Conservation (phyloP, 2,329 filamentous ascomycete species). For the Paracamarosporium sp. region DNA sequence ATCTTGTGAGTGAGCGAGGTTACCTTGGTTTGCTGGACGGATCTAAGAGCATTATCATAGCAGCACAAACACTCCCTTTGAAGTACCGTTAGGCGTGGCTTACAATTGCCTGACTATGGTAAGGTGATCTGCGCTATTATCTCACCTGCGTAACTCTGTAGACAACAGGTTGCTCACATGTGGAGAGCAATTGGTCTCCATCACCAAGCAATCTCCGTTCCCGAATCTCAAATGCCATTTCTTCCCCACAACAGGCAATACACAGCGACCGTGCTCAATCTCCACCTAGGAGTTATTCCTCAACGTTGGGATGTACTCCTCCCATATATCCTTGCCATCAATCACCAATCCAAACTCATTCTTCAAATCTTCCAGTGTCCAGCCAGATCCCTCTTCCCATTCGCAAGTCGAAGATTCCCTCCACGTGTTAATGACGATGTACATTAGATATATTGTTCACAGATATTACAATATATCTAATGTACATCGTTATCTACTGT, state of each 20-base stretch:
- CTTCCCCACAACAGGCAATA: not conserved
- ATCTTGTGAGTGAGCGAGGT: too few species aligned
- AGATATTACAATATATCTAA: too few species aligned
- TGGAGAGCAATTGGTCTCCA: not conserved
- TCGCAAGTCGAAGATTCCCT: not conserved
- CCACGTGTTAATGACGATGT: not conserved
- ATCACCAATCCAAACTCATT: not conserved
- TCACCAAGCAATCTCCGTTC: not conserved
- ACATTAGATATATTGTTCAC: too few species aligned
- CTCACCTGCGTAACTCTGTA: too few species aligned
- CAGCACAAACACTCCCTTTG: too few species aligned
- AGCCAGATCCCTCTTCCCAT: not conserved
- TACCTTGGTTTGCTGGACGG: too few species aligned
- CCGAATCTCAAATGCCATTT: slow-evolving; percentile 12
- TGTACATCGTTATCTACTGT: too few species aligned
- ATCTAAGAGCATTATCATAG: too few species aligned
- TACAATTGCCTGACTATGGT: too few species aligned
- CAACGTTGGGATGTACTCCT: not conserved
- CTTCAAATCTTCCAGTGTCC: not conserved
- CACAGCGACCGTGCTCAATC: not conserved
- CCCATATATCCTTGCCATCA: not conserved
- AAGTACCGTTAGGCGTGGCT: too few species aligned
- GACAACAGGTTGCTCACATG: not conserved
- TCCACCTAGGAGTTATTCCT: not conserved
- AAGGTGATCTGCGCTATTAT: too few species aligned